Evolutionary conservation across 164 flowering plant species (phyloP), one percentile per base, ranked within the genome.

Genomic region (Tinospora cordifolia): DNA sequence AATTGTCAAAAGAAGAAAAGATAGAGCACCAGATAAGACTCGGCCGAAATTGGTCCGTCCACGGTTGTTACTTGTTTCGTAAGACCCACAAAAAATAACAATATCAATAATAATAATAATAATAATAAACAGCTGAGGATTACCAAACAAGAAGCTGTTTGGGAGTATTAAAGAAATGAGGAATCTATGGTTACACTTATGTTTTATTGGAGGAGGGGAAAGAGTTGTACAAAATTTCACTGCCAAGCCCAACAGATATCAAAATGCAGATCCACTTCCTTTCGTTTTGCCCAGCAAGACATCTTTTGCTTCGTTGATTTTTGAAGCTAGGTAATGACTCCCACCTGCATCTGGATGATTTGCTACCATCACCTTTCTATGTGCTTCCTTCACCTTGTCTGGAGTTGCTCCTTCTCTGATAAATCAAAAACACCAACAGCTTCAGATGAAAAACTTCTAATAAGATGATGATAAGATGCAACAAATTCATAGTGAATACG

Each of bases 271-370:
- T 1, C 81, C 86, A 63, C 83, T 51, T 66, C 80, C 79, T 67
- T 84, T 87, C 46, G 79, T 74, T 77, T 84, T 87, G 51, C 93
- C 88, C 66, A 92, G 85, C 86, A 92, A 62, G 74, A 90, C 49
- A 70, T 90, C 95, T 79, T 92, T 92, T 1, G 97, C 97, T 77
- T 92, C 97, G 70, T 87, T 88, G 66, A 89, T 87, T 77, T 91
- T 87, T 0, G 88, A 85, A 46, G 97, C 94, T 49, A 89, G 90
- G 72, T 87, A 91, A 81, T 87, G 89, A 77, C 97, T 91, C 22
- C 97, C 94, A n/a, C 97, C 92, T 2, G 91, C 87, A 80, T 91
- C 97, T 8, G 97, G 97, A 75, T 91, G 97, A 77, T 91, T 91
- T 68, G 94, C 92, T 17, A 85, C 85, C 97, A 92, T 90, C 75